Evolutionary conservation across 169 alveolate species (phyloP).

Genomic region (Cryptosporidium ryanae): DNA sequence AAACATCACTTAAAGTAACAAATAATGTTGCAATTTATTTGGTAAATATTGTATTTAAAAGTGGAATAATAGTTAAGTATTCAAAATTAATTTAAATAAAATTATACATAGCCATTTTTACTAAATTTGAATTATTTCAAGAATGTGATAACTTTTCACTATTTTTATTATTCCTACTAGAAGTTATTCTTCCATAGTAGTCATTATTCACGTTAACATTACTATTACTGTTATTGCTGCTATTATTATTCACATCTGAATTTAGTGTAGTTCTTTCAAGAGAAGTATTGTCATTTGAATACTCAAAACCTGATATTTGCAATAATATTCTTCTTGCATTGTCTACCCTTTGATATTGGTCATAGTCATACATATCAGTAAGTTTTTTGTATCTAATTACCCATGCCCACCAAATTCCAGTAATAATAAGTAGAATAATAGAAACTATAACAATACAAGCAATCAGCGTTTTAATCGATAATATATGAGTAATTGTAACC

Average conservation of each 20-base stretch:
- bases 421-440: constrained; percentile 2
- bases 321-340: constrained; percentile 58
- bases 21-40: no score
- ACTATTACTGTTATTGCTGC: not conserved
- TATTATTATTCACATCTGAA: not conserved
- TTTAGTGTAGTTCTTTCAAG: constrained; percentile 45
- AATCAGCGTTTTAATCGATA: constrained; percentile 43
- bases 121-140: no score
- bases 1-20: no score
- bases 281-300: not conserved
- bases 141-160: no score
- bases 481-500: constrained; percentile 54
- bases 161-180: no score
- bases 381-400: constrained; percentile 30
- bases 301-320: constrained; percentile 45
- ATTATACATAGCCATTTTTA: no score
- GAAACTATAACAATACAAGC: constrained; percentile 24
- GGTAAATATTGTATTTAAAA: no score
- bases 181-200: no score
- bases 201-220: not conserved
- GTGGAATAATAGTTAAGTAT: no score
- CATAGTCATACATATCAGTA: constrained; percentile 53
- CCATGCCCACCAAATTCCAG: constrained; percentile 49
- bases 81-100: no score
- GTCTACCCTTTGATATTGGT: constrained; percentile 40